Evolutionary conservation across 2,329 filamentous ascomycete species (phyloP).

Genomic region (Plenodomus tracheiphilus): DNA sequence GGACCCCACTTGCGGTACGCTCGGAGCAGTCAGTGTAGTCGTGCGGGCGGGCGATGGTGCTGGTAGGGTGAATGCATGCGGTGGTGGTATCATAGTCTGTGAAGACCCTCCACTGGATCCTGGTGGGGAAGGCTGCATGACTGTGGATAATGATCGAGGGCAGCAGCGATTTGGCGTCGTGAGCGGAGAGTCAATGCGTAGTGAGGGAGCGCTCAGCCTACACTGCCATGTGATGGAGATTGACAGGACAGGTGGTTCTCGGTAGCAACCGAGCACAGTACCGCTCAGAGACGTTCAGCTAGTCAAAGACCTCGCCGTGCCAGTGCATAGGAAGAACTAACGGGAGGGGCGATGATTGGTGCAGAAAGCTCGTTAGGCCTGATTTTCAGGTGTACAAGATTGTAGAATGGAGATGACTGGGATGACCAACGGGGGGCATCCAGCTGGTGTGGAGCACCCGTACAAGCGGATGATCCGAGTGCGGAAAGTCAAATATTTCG

Average conservation of each 20-base stretch:
- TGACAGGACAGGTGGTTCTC: constrained; percentile 26
- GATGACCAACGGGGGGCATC: constrained; percentile 24
- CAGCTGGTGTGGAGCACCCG: constrained; percentile 32
- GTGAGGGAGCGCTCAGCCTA: constrained; percentile 5
- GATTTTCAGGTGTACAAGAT: constrained; percentile 9
- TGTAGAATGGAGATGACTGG: constrained; percentile 7
- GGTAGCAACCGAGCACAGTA: constrained; percentile 41
- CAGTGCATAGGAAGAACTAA: constrained; percentile 26
- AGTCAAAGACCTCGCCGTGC: constrained; percentile 23
- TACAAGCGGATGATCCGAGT: constrained; percentile 28
- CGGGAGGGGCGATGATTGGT: constrained; percentile 21
- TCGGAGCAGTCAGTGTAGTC: constrained; percentile 34
- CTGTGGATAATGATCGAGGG: constrained; percentile 3
- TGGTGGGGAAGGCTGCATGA: constrained; percentile 38
- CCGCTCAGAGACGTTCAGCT: constrained; percentile 29
- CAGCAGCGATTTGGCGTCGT: constrained; percentile 10
- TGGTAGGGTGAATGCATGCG: constrained; percentile 36
- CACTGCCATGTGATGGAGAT: constrained; percentile 29
- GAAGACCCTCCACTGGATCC: constrained; percentile 39
- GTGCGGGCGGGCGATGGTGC: constrained; percentile 24
- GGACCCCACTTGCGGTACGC: constrained; percentile 28
- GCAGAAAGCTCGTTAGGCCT: constrained; percentile 30
- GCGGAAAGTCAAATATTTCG: constrained; percentile 21
- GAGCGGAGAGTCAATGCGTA: constrained; percentile 3
- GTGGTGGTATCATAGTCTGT: constrained; percentile 37